Evolutionary conservation across 768 basidiomycete genomes (phyloP).

Genomic region (Collybia sp.): DNA sequence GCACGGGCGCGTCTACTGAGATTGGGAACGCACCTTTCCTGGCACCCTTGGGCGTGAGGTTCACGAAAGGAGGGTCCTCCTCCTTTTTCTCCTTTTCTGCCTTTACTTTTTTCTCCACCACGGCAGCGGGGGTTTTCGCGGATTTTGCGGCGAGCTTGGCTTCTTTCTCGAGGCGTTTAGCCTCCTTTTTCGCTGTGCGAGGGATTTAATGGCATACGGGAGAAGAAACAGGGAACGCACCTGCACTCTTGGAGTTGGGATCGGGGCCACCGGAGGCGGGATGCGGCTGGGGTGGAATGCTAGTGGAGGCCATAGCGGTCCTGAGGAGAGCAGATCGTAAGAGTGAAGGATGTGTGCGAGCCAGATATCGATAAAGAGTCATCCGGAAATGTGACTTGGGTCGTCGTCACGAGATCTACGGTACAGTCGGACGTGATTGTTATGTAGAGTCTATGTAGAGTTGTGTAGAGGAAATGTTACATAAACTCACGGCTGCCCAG

Average conservation of each 20-base stretch:
- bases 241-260: conserved; percentile 39
- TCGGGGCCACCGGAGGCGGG: conserved; percentile 21
- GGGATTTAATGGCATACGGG: background rate
- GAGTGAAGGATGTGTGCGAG: background rate
- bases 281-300: background rate
- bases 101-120: conserved; percentile 68
- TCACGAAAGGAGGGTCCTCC: conserved; percentile 75
- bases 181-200: conserved; percentile 73
- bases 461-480: no score
- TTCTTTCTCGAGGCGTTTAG: conserved; percentile 75
- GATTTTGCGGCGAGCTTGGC: conserved; percentile 73
- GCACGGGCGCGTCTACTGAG: conserved; percentile 1
- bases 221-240: conserved; percentile 13
- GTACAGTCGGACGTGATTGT: no score
- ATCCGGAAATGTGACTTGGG: no score
- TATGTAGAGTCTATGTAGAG: no score
- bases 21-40: conserved; percentile 75
- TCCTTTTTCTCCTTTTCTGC: conserved; percentile 70
- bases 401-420: no score
- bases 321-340: background rate
- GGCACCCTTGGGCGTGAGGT: conserved; percentile 83
- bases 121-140: conserved; percentile 37
- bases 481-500: no score
- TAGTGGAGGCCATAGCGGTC: conserved; percentile 3
- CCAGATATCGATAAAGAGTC: conserved; percentile 3